Percentiles rank a stretch among this genome's conserved stretches.
Evolutionary conservation across 441 rosid genomes (phyloP).

Genomic region (Codiaeum variegatum): DNA sequence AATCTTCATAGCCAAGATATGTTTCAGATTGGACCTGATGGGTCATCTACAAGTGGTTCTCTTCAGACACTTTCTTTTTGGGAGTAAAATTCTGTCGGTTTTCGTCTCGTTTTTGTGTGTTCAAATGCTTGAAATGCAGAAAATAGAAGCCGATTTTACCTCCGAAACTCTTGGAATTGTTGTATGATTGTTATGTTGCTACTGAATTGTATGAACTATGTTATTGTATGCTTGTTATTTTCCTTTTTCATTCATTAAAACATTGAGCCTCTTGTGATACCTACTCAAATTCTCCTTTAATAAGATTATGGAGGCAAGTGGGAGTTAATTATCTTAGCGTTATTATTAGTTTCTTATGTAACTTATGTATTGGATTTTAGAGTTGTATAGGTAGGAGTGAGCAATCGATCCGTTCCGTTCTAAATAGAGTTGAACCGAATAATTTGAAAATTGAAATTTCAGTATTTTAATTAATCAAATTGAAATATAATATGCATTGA

Average conservation of each 20-base stretch:
- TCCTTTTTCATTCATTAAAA: not conserved
- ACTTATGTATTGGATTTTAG: too few species aligned
- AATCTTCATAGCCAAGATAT: slow-evolving; percentile 29
- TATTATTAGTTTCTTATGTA: too few species aligned
- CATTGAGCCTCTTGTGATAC: not conserved
- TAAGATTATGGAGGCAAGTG: too few species aligned
- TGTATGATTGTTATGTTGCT: not conserved
- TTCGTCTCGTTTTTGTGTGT: not conserved
- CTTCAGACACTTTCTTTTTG: slow-evolving; percentile 54
- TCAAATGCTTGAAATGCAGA: not conserved
- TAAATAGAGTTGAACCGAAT: too few species aligned
- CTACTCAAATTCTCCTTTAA: too few species aligned
- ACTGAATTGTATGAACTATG: not conserved
- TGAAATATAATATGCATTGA: too few species aligned
- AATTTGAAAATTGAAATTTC: too few species aligned
- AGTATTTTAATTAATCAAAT: too few species aligned
- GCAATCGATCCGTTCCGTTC: too few species aligned
- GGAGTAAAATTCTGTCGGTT: slow-evolving; percentile 40
- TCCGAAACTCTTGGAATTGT: not conserved
- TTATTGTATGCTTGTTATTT: not conserved
- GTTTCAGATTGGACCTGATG: slow-evolving; percentile 34
- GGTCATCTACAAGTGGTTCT: slow-evolving; percentile 37
- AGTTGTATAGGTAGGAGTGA: too few species aligned
- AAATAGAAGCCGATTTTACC: not conserved
- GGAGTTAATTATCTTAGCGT: too few species aligned